Conservation (phyloP, 345 rosid species). For the Alliaria petiolata region DNA sequence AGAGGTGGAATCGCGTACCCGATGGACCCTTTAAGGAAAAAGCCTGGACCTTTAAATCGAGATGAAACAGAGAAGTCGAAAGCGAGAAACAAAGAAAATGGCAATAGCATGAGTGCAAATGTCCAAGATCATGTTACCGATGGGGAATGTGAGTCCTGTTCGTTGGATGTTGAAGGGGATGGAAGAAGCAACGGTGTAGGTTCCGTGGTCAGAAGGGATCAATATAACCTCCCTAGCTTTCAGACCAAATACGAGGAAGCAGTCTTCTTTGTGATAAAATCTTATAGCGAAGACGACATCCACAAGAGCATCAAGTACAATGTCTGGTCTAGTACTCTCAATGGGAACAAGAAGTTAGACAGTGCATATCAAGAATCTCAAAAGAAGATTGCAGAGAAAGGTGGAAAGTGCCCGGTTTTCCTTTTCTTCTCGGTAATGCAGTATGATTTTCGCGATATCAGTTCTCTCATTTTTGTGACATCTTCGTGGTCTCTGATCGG, state of each 20-base stretch:
- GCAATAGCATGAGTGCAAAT: conserved; percentile 1
- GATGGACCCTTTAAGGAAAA: conserved; percentile 24
- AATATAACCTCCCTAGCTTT: conserved; percentile 48
- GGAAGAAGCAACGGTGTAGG: conserved; percentile 32
- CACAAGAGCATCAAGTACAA: conserved; percentile 68
- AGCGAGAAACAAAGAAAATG: conserved; percentile 35
- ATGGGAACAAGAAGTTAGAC: conserved; percentile 59
- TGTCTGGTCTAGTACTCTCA: conserved; percentile 70
- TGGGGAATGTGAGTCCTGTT: conserved; percentile 40
- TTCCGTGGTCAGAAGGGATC: conserved; percentile 42
- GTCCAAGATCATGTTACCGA: conserved; percentile 10
- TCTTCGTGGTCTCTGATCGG: not conserved
- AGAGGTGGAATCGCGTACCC: conserved; percentile 29
- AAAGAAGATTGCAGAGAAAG: conserved; percentile 33
- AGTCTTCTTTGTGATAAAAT: conserved; percentile 58
- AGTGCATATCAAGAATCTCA: conserved; percentile 50
- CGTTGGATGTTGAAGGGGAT: conserved; percentile 31
- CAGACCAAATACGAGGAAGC: conserved; percentile 46
- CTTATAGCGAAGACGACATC: conserved; percentile 66
- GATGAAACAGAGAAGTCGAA: conserved; percentile 38
- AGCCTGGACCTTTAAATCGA: conserved; percentile 30
- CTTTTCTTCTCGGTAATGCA: conserved; percentile 60
- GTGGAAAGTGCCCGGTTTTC: conserved; percentile 52
- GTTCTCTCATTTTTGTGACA: not conserved
- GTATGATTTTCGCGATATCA: not conserved